Evolutionary conservation across 192 early-diverging fungal genomes (phyloP).

Genomic region (Linnemannia zychae): DNA sequence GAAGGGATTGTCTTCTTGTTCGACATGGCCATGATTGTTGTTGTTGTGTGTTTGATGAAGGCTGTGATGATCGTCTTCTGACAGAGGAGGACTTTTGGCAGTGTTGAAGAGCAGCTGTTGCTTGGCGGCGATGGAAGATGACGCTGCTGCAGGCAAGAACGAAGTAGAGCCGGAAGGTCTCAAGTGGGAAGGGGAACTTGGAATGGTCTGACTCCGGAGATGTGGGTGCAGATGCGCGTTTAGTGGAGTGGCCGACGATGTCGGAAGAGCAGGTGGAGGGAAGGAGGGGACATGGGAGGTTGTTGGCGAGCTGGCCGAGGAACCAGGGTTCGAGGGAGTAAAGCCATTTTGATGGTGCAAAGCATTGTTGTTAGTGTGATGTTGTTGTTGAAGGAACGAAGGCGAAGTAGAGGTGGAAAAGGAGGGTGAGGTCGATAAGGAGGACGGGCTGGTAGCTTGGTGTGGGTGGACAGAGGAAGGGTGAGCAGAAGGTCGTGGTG

Average conservation of each 20-base stretch:
- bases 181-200: slow-evolving; percentile 35
- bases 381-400: not conserved
- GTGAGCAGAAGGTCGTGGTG: slow-evolving; percentile 21
- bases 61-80: not conserved
- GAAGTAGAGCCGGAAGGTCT: slow-evolving; percentile 36
- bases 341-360: slow-evolving; percentile 5
- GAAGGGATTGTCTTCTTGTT: slow-evolving; percentile 33
- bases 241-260: not conserved
- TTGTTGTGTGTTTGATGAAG: slow-evolving; percentile 13
- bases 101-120: slow-evolving; percentile 32
- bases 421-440: slow-evolving; percentile 1
- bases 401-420: slow-evolving; percentile 6
- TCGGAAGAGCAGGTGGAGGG: not conserved
- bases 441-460: not conserved
- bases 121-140: slow-evolving; percentile 33
- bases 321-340: slow-evolving; percentile 9
- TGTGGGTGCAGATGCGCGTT: slow-evolving; percentile 14
- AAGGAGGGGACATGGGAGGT: slow-evolving; percentile 19
- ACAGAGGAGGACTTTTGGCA: not conserved
- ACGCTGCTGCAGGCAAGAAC: slow-evolving; percentile 31
- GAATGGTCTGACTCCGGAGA: slow-evolving; percentile 45
- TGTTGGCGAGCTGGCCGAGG: slow-evolving; percentile 31
- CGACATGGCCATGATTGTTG: not conserved
- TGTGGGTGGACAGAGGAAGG: not conserved
- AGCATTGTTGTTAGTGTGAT: not conserved